Evolutionary conservation across 75 land plant species (phyloP).

Genomic region (Cupressus sempervirens): DNA sequence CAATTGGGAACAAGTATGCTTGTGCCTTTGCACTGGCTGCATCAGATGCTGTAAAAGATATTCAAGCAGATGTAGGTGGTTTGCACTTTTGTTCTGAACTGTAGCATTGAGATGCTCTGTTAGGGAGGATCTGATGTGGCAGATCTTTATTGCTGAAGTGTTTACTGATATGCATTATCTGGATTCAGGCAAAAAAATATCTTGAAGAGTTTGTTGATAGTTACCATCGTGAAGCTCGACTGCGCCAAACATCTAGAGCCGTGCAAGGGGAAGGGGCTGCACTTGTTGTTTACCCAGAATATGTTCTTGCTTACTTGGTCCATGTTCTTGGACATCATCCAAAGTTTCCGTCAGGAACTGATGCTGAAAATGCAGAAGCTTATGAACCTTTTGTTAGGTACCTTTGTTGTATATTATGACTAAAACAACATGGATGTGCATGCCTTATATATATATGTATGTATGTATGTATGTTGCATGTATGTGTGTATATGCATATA

Average conservation of each 20-base stretch:
- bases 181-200: slow-evolving; percentile 49
- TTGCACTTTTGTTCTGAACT: not conserved
- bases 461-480: too few relatives aligned
- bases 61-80: slow-evolving; percentile 38
- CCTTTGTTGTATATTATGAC: not conserved
- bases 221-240: slow-evolving; percentile 46
- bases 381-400: slow-evolving; percentile 71
- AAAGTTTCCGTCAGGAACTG: slow-evolving; percentile 41
- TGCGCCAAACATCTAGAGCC: slow-evolving; percentile 13
- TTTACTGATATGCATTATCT: slow-evolving; percentile 1
- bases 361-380: slow-evolving; percentile 38
- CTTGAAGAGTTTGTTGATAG: slow-evolving; percentile 54
- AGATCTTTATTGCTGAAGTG: not conserved
- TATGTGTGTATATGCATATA: too few relatives aligned
- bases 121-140: not conserved
- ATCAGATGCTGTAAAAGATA: slow-evolving; percentile 30
- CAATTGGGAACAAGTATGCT: slow-evolving; percentile 70
- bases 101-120: not conserved
- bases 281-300: slow-evolving; percentile 58
- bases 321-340: slow-evolving; percentile 83
- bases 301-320: slow-evolving; percentile 63
- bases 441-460: not conserved
- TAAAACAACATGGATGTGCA: not conserved
- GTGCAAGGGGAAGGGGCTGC: slow-evolving; percentile 27
- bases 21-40: slow-evolving; percentile 67